A percentile compares a stretch with the other conserved stretches of the same genome.
phyloP scores from a whole-genome alignment of 441 rosid genomes.

The Viola pubescens region DNA sequence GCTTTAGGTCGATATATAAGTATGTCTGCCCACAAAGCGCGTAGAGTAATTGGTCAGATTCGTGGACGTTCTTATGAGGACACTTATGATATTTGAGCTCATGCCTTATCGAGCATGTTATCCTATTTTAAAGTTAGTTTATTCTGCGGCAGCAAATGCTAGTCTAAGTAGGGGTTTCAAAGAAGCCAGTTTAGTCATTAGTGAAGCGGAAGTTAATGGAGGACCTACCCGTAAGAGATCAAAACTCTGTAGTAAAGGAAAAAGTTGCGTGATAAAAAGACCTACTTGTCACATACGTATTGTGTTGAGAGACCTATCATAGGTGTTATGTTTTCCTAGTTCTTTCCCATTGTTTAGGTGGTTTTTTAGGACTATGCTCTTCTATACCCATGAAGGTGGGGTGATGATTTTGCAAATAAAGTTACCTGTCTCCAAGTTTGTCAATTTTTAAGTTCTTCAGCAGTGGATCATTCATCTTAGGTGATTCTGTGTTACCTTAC shows the following conservation, averaged over 20 bases:
- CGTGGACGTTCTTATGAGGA: too few species aligned
- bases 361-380: neutral
- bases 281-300: neutral
- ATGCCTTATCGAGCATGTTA: constrained; percentile 4
- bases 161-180: constrained; percentile 5
- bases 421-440: neutral
- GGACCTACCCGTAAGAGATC: neutral
- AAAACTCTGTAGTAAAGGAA: neutral
- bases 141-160: constrained; percentile 10
- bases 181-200: constrained; percentile 8
- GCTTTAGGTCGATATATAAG: too few species aligned
- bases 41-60: too few species aligned
- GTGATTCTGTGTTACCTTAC: neutral
- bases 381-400: neutral
- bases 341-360: constrained; percentile 4
- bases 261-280: neutral
- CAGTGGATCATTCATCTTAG: neutral
- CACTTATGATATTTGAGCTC: neutral
- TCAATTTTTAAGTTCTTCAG: neutral
- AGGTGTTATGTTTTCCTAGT: neutral
- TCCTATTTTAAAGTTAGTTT: constrained; percentile 8
- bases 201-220: neutral
- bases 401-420: neutral
- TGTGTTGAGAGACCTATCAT: neutral
- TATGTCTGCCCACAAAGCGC: too few species aligned